Evolutionary conservation across 768 basidiomycete genomes (phyloP).

Genomic region (Tricholoma sp.): DNA sequence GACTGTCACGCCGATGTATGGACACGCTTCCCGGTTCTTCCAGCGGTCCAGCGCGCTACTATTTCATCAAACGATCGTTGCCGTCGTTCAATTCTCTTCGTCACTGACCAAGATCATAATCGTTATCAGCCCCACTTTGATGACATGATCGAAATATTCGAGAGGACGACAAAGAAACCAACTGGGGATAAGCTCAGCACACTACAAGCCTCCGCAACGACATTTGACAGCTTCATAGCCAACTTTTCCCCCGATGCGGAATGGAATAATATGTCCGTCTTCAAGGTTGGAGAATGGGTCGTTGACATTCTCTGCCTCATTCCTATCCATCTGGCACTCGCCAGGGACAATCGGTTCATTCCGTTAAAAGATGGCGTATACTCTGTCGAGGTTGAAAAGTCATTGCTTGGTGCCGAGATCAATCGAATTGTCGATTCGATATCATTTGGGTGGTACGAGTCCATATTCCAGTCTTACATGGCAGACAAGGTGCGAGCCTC

Average conservation of each 20-base stretch:
- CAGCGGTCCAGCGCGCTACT: constrained; percentile 46
- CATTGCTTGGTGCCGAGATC: constrained; percentile 55
- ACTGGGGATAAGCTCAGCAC: constrained; percentile 38
- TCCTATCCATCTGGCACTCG: constrained; percentile 58
- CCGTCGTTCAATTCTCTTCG: constrained; percentile 35
- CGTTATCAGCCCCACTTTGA: constrained; percentile 39
- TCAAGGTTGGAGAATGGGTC: constrained; percentile 55
- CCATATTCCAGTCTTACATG: constrained; percentile 58
- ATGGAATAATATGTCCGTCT: constrained; percentile 29
- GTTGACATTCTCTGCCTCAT: constrained; percentile 57
- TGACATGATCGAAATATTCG: constrained; percentile 41
- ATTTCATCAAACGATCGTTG: constrained; percentile 30
- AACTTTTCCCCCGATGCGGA: constrained; percentile 9
- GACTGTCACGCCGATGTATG: constrained; percentile 54
- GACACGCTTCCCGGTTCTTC: constrained; percentile 54
- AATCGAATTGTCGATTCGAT: constrained; percentile 48
- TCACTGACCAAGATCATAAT: constrained; percentile 32
- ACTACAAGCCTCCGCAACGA: constrained; percentile 28
- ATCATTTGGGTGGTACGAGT: constrained; percentile 63
- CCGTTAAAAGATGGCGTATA: constrained; percentile 52
- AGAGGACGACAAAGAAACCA: constrained; percentile 47
- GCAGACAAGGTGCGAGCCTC: constrained; percentile 38
- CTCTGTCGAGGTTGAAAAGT: constrained; percentile 44
- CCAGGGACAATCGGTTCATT: constrained; percentile 54
- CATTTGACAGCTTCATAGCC: constrained; percentile 24